phyloP scores from a whole-genome alignment of 139 green algal species.

The Chlorella sp. region DNA sequence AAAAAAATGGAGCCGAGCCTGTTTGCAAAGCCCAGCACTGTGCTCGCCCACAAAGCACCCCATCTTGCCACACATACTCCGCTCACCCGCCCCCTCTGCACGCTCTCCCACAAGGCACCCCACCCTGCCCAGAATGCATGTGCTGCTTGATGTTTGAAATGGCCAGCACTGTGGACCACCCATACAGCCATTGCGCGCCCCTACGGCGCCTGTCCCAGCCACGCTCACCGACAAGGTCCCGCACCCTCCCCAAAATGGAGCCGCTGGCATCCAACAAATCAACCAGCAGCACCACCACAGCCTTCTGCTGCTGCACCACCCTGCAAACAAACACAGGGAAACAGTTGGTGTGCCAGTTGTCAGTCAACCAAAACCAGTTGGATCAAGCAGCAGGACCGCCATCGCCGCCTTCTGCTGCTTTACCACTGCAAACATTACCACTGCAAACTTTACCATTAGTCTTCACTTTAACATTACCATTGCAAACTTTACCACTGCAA shows the following conservation, averaged over 20 bases:
- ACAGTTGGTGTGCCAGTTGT: too few species aligned
- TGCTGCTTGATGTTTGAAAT: too few species aligned
- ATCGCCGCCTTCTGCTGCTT: conserved; percentile 48
- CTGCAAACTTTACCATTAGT: too few species aligned
- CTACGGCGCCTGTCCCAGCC: too few species aligned
- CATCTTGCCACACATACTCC: too few species aligned
- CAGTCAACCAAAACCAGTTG: too few species aligned
- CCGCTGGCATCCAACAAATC: conserved; percentile 90
- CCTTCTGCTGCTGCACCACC: conserved; percentile 59
- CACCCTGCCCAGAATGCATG: conserved; percentile 77
- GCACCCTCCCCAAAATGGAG: conserved; percentile 74
- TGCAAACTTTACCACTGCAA: too few species aligned
- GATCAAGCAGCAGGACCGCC: conserved; percentile 89
- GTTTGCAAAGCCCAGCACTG: not conserved
- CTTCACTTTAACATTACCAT: too few species aligned
- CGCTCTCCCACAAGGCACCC: conserved; percentile 61
- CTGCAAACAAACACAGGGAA: conserved; percentile 34
- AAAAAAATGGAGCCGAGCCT: not conserved
- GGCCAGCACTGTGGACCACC: too few species aligned
- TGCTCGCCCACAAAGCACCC: not conserved
- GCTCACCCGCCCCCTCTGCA: too few species aligned
- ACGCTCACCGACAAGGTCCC: conserved; percentile 77
- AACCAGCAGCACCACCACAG: conserved; percentile 86
- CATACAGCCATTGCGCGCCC: too few species aligned
- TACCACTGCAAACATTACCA: conserved; percentile 59